phyloP scores from a whole-genome alignment of 2,329 filamentous ascomycete genomes.

The Ophiostoma sp. region DNA sequence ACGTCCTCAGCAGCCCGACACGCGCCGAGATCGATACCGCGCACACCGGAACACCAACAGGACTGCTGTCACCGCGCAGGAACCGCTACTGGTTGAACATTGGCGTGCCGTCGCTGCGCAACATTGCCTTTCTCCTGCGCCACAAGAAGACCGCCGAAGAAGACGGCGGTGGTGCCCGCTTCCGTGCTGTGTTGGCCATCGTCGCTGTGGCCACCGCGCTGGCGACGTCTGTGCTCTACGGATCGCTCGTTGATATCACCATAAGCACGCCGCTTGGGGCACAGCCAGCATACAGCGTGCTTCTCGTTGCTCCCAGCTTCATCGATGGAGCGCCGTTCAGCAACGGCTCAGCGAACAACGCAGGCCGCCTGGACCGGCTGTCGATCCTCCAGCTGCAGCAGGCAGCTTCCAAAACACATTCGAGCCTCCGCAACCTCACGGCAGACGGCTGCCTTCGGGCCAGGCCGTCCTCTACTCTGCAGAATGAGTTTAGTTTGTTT shows the following conservation, averaged over 20 bases:
- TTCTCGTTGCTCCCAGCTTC: slow-evolving; percentile 37
- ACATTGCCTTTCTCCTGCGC: slow-evolving; percentile 41
- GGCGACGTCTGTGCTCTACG: slow-evolving; percentile 17
- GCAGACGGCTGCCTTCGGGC: not conserved
- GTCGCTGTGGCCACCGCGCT: not conserved
- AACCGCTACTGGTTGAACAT: slow-evolving; percentile 48
- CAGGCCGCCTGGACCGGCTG: slow-evolving; percentile 33
- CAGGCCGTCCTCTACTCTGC: not conserved
- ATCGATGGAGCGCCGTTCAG: slow-evolving; percentile 36
- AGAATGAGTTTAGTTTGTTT: not conserved
- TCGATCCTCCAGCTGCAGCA: slow-evolving; percentile 37
- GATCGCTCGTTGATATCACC: slow-evolving; percentile 28
- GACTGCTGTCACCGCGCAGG: not conserved
- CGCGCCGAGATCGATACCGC: slow-evolving; percentile 44
- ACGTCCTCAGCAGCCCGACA: slow-evolving; percentile 51
- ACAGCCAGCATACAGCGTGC: slow-evolving; percentile 30
- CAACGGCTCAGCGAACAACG: slow-evolving; percentile 34
- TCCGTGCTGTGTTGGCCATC: slow-evolving; percentile 33
- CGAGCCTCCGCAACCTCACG: not conserved
- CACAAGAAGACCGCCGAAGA: slow-evolving; percentile 29
- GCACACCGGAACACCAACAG: slow-evolving; percentile 33
- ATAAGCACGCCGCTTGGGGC: not conserved
- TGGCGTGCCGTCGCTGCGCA: slow-evolving; percentile 48
- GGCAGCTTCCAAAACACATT: slow-evolving; percentile 27
- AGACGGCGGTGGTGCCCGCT: not conserved